These are phyloP conservation scores for Raffaelea albimanens DNA, from an alignment of 2,329 filamentous ascomycete genomes.

Conservation along the genomic window DNA sequence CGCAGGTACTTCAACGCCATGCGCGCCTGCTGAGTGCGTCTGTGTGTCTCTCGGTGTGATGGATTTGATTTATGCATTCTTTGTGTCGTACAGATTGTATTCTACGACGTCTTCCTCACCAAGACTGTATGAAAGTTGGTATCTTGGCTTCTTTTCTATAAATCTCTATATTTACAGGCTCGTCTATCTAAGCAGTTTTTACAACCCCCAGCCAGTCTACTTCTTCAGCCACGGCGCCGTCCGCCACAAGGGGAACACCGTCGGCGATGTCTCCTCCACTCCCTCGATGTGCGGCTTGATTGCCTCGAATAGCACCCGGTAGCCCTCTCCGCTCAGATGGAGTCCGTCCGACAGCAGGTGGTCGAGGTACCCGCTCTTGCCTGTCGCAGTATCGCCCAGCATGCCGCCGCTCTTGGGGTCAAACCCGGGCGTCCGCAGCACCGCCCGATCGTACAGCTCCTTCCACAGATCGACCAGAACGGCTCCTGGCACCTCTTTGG, in stretches of 20 bases:
- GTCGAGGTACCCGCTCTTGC: constrained; percentile 40
- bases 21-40: too few species aligned
- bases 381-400: constrained; percentile 40
- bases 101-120: too few species aligned
- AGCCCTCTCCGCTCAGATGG: constrained; percentile 45
- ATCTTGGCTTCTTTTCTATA: too few species aligned
- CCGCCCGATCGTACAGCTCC: constrained; percentile 64
- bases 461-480: constrained; percentile 72
- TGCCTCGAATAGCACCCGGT: constrained; percentile 40
- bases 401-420: constrained; percentile 33
- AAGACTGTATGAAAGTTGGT: too few species aligned
- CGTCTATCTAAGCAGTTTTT: too few species aligned
- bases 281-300: constrained; percentile 39
- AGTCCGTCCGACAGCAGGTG: constrained; percentile 47
- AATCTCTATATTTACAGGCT: too few species aligned
- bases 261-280: constrained; percentile 28
- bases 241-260: constrained; percentile 39
- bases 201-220: too few species aligned
- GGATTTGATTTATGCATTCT: too few species aligned
- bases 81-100: too few species aligned
- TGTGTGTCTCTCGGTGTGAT: too few species aligned
- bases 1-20: too few species aligned
- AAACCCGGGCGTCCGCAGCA: constrained; percentile 45
- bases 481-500: constrained; percentile 56
- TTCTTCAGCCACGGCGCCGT: constrained; percentile 15